phyloP scores from a whole-genome alignment of 2,329 filamentous ascomycete genomes.

The Alternaria sp. region DNA sequence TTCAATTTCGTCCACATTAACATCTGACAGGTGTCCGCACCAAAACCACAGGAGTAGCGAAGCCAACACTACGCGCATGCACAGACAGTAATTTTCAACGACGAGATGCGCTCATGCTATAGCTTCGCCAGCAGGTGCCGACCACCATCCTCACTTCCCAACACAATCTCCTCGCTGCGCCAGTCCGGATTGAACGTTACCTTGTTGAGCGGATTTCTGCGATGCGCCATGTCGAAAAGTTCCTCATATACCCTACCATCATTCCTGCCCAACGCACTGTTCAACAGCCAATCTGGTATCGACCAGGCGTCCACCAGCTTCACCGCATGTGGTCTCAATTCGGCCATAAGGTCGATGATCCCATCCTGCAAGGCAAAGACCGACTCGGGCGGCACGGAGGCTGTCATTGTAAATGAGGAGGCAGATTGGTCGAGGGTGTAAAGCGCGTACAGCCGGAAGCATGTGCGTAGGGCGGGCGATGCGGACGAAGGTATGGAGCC shows the following conservation, averaged over 20 bases:
- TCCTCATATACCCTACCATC: conserved; percentile 63
- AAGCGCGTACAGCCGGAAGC: conserved; percentile 58
- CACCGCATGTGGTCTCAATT: conserved; percentile 59
- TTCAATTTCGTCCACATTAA: neutral
- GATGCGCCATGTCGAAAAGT: conserved; percentile 59
- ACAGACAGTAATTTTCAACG: neutral
- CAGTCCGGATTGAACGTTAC: conserved; percentile 60
- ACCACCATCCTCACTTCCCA: conserved; percentile 52
- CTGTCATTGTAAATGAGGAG: conserved; percentile 55
- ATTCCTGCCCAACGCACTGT: conserved; percentile 59
- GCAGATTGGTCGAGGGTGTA: conserved; percentile 56
- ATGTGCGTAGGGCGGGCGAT: conserved; percentile 48
- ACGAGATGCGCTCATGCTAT: conserved; percentile 6
- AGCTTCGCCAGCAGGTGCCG: conserved; percentile 36
- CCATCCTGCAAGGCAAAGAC: conserved; percentile 50
- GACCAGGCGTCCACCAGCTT: conserved; percentile 60
- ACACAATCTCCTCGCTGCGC: conserved; percentile 57
- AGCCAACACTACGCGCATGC: neutral
- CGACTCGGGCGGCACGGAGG: conserved; percentile 50
- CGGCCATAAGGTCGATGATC: conserved; percentile 56
- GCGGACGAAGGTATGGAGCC: conserved; percentile 19
- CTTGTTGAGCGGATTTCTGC: conserved; percentile 59
- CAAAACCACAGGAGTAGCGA: neutral
- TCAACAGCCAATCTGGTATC: conserved; percentile 60
- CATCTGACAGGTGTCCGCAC: conserved; percentile 10